Evolutionary conservation across 495 filamentous ascomycete genomes (phyloP), one percentile per base, ranked within the genome.

Genomic region (Delitschia confertaspora): DNA sequence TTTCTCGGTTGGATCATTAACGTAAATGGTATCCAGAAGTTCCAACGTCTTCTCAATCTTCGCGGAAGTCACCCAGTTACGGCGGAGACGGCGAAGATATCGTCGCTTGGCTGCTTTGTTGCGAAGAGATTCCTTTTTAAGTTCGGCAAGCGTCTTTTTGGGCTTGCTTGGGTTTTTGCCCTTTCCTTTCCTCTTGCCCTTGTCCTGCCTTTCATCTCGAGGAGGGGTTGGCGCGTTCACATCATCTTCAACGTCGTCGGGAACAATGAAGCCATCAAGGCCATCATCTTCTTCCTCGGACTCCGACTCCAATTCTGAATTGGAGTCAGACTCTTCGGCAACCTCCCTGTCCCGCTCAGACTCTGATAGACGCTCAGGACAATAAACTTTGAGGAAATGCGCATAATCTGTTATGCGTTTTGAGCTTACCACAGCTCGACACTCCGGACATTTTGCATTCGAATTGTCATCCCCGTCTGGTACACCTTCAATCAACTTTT

Each of bases 21-120:
- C 50, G 39, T 73, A 61, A 41, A 79, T 73, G 0, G 54, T 53
- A 13, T 68, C 55, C 10, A 94, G 68, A 23, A 93, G 73, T 44
- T 86, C 78, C 16, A 87, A 58, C 9, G 79, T 76, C 58, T 85
- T 81, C 11, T 78, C 75, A 27, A 89, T 77, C 59, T 95, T 95
- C 17, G 85, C 78, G 30, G 83, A 88, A 1, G 81, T 68, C 21
- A 77, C 60, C 76, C 75, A 93, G 30, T 73, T 72, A 47, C 81
- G 76, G 10, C 75, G 65, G 3, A 82, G 68, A 4, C 73, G 71
- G 16, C 66, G 70, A 4, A 93, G 66, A 56, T 86, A 91, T 49
- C 72, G 73, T 62, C 65, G 65, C 38, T 79, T 82, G 10, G 80
- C 76, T 25, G 71, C 75, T 14, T 68, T 64, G 55, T 75, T 86